Percentiles rank a stretch among this genome's conserved stretches.
These are phyloP conservation scores for Xanthoconium separans DNA, from an alignment of 1,284 basidiomycete genomes.

Conservation along the genomic window DNA sequence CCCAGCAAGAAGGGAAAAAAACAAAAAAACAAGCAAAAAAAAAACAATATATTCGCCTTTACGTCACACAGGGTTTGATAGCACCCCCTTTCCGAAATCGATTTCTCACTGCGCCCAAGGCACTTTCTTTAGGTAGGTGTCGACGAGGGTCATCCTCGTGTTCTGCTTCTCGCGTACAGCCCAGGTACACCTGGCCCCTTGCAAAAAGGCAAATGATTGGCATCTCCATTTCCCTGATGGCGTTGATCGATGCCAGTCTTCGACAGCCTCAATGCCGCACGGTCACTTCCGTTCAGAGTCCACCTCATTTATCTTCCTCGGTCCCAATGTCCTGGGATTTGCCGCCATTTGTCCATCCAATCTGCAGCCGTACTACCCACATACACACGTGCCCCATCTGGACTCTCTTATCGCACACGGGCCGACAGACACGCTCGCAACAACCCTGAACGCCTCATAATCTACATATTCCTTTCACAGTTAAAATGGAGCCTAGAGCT, in stretches of 20 bases:
- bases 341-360: not conserved
- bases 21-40: too few species aligned
- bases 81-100: slow-evolving; percentile 1
- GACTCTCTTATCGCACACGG: not conserved
- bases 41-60: too few species aligned
- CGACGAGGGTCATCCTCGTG: not conserved
- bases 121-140: not conserved
- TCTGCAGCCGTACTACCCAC: not conserved
- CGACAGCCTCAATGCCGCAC: not conserved
- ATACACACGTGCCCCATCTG: not conserved
- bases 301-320: too few species aligned
- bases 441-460: not conserved
- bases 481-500: not conserved
- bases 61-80: too few species aligned
- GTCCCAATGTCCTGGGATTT: not conserved
- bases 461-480: not conserved
- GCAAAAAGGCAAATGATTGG: slow-evolving; percentile 20
- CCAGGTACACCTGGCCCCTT: slow-evolving; percentile 1
- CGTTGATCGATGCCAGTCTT: slow-evolving; percentile 1
- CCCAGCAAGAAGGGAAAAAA: too few species aligned
- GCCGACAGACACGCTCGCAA: too few species aligned
- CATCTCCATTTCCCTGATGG: slow-evolving; percentile 9
- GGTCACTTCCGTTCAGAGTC: not conserved
- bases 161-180: not conserved
- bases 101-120: not conserved